Conservation (phyloP, 768 basidiomycete species). For the Myochromella boudieri region DNA sequence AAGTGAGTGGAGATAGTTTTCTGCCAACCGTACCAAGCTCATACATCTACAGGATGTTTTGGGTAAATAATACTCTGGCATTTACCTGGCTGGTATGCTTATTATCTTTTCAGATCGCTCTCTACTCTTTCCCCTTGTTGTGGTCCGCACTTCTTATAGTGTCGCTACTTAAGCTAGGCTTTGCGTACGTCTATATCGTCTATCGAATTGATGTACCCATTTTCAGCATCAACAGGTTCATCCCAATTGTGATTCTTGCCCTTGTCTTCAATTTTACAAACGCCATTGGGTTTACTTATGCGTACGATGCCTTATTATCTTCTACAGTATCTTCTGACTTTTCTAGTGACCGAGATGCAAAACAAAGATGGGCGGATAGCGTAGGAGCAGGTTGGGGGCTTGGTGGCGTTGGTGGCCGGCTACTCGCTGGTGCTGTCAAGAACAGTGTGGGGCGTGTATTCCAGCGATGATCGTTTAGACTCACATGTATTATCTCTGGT, state of each 20-base stretch:
- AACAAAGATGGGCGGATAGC: constrained; percentile 84
- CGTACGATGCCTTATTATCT: constrained; percentile 49
- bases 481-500: constrained; percentile 2
- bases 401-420: constrained; percentile 81
- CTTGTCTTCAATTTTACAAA: constrained; percentile 96
- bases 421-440: constrained; percentile 81
- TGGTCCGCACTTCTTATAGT: constrained; percentile 89
- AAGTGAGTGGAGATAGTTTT: constrained; percentile 49
- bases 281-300: constrained; percentile 95
- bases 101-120: constrained; percentile 60
- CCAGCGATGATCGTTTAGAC: constrained; percentile 20
- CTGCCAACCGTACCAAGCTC: constrained; percentile 1
- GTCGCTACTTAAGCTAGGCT: constrained; percentile 83
- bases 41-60: constrained; percentile 73
- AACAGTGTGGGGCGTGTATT: constrained; percentile 80
- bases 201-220: background rate
- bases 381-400: constrained; percentile 71
- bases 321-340: constrained; percentile 9
- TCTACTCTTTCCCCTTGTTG: constrained; percentile 85
- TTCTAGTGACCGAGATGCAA: constrained; percentile 85
- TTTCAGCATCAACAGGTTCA: constrained; percentile 55
- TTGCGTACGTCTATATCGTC: constrained; percentile 59
- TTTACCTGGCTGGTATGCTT: constrained; percentile 6
- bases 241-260: constrained; percentile 93
- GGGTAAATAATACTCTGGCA: constrained; percentile 49